Conservation (phyloP, 192 early-diverging fungal species). For the Linnemannia schmuckeri region DNA sequence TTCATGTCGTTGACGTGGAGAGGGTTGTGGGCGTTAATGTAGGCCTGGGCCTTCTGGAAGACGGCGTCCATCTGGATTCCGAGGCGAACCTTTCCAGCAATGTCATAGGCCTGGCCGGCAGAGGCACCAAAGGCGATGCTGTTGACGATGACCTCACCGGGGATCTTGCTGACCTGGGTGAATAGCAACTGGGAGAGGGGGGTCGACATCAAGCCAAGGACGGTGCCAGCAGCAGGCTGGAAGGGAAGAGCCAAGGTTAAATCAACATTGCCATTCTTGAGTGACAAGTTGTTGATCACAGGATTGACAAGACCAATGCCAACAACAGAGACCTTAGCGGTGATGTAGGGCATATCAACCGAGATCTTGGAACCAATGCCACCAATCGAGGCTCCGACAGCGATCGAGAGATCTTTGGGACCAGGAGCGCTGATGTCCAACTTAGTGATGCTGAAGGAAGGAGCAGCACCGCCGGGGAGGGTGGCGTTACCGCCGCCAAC, state of each 20-base stretch:
- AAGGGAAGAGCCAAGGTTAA: constrained; percentile 34
- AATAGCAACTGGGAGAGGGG: constrained; percentile 41
- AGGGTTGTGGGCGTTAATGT: constrained; percentile 44
- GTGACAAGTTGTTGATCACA: constrained; percentile 44
- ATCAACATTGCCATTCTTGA: constrained; percentile 42
- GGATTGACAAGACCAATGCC: constrained; percentile 30
- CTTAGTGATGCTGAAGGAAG: constrained; percentile 32
- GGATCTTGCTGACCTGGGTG: constrained; percentile 20
- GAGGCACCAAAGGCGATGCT: constrained; percentile 44
- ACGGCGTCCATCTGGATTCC: constrained; percentile 31
- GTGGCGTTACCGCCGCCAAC: constrained; percentile 12
- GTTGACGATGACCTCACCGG: constrained; percentile 32
- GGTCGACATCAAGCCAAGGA: constrained; percentile 25
- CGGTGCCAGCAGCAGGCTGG: constrained; percentile 27
- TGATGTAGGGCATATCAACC: constrained; percentile 43
- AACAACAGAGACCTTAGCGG: constrained; percentile 23
- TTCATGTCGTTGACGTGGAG: constrained; percentile 40
- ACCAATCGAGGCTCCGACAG: constrained; percentile 38
- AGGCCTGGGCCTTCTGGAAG: constrained; percentile 43
- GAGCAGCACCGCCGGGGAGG: neutral
- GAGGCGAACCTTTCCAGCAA: constrained; percentile 35
- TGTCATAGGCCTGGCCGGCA: constrained; percentile 37
- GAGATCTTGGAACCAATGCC: constrained; percentile 53
- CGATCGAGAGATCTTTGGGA: constrained; percentile 34
- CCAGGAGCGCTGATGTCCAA: constrained; percentile 46